Evolutionary conservation across 2,329 filamentous ascomycete species (phyloP), one percentile per base, ranked within the genome.

Genomic region (Epichloe brachyelytri): DNA sequence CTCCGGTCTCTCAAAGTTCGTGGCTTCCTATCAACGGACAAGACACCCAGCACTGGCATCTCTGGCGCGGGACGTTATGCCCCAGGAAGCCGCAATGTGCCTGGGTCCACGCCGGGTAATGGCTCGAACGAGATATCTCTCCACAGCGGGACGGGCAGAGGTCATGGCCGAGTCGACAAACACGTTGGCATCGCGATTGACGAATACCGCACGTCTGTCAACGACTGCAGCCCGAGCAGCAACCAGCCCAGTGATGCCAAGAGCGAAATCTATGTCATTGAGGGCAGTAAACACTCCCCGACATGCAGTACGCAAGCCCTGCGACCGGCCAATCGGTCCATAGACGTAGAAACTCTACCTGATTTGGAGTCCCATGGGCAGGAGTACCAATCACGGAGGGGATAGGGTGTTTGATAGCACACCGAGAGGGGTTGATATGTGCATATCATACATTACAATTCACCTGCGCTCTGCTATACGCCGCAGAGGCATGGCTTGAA

Each of bases 1-100:
- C 69, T 79, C 37, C 73, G 75, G 37, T 63, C 65, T n/a, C 66
- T 71, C 63, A 68, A 64, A 54, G 61, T 78, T 12, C 67, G 57
- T 20, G 75, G 74, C 6, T 78, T 78, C 57, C 65, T 67, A 4
- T 67, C 71, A 0, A 70, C 67, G 39, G 65, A 66, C 44, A 61
- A 58, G 48, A 68, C 67, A 4, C 63, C 63, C 19, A 67, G 60
- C 22, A 59, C 54, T 30, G 65, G 55, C 33, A 57, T 58, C 12
- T 65, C 64, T 26, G 57, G 49, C 15, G 52, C 56, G 15, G 43
- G 50, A 41, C 60, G 57, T 33, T 68, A 53, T 43, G 37, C 65
- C 5, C 61, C 60, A 4, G 62, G 60, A 39, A 63, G 60, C 39
- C 54, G 59, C 38, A 62, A 59, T 33, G 43, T 40, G 10, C 43